Percentiles rank a stretch among this genome's conserved stretches.
These are phyloP conservation scores for Batrachochytrium dendrobatidis DNA, from an alignment of 371 early-diverging fungal genomes.

Conservation along the genomic window DNA sequence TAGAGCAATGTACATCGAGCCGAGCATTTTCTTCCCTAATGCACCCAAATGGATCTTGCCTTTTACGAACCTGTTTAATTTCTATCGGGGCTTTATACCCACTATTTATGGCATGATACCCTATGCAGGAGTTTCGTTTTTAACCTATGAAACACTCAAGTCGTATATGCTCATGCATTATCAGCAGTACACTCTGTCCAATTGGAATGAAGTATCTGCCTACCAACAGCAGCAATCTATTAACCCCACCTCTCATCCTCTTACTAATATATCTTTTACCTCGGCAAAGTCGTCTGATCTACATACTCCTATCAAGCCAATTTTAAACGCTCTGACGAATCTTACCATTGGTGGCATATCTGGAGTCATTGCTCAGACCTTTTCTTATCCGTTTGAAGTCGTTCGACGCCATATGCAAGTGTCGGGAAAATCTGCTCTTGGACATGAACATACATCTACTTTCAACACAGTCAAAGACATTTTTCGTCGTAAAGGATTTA, in stretches of 20 bases:
- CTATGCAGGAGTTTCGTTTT: slow-evolving; percentile 78
- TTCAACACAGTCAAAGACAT: slow-evolving; percentile 53
- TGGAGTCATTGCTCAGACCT: slow-evolving; percentile 78
- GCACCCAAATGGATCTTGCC: slow-evolving; percentile 12
- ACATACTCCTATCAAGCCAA: slow-evolving; percentile 9
- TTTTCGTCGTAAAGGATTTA: slow-evolving; percentile 54
- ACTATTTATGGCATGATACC: slow-evolving; percentile 92
- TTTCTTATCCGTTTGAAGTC: slow-evolving; percentile 86
- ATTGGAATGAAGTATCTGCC: too few relatives aligned
- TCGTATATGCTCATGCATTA: background rate
- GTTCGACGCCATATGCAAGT: slow-evolving; percentile 89
- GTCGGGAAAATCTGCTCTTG: slow-evolving; percentile 20
- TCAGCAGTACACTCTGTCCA: background rate
- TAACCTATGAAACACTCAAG: slow-evolving; percentile 34
- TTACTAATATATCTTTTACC: too few relatives aligned
- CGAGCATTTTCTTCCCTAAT: slow-evolving; percentile 21
- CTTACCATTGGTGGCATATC: slow-evolving; percentile 73
- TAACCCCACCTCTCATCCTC: background rate
- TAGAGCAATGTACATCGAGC: slow-evolving; percentile 27
- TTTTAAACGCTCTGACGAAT: slow-evolving; percentile 64
- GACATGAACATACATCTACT: slow-evolving; percentile 46
- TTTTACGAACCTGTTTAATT: slow-evolving; percentile 51
- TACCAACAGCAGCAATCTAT: background rate
- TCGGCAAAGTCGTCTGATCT: background rate
- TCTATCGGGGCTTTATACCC: slow-evolving; percentile 87